Evolutionary conservation across 2,329 filamentous ascomycete species (phyloP).

Genomic region (Aspergillus sojae): DNA sequence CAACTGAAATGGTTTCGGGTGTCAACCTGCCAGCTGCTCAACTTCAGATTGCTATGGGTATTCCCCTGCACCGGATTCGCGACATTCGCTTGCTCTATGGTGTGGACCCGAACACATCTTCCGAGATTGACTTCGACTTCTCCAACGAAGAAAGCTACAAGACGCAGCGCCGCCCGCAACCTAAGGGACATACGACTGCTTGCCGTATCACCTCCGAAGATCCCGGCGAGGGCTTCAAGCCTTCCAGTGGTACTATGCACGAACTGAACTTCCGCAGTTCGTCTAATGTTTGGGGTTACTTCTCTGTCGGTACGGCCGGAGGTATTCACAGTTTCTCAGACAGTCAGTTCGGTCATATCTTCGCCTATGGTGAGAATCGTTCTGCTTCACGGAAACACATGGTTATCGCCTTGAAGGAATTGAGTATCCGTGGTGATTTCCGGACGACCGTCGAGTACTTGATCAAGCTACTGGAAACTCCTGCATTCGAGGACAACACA

Average conservation of each 20-base stretch:
- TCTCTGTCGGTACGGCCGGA: slow-evolving; percentile 94
- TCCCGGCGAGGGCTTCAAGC: slow-evolving; percentile 98
- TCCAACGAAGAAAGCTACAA: slow-evolving; percentile 79
- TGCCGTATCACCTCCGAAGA: slow-evolving; percentile 99
- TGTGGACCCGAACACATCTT: slow-evolving; percentile 82
- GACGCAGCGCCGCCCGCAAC: slow-evolving; percentile 84
- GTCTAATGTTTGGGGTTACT: slow-evolving; percentile 99
- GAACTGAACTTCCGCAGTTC: slow-evolving; percentile 98
- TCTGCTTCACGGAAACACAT: slow-evolving; percentile 97
- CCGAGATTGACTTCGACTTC: slow-evolving; percentile 96
- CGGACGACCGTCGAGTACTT: slow-evolving; percentile 97
- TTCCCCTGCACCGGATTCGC: slow-evolving; percentile 90
- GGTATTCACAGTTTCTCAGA: slow-evolving; percentile 99
- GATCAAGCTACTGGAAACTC: slow-evolving; percentile 97
- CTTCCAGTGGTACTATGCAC: slow-evolving; percentile 97
- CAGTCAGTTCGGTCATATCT: slow-evolving; percentile 98
- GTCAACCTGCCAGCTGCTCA: slow-evolving; percentile 97
- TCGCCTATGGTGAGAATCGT: slow-evolving; percentile 97
- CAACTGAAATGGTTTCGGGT: slow-evolving; percentile 98
- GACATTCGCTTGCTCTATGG: slow-evolving; percentile 97
- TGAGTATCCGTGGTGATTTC: slow-evolving; percentile 99
- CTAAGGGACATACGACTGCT: slow-evolving; percentile 95
- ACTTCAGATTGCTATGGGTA: slow-evolving; percentile 98
- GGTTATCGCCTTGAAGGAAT: slow-evolving; percentile 96
- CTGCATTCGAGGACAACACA: slow-evolving; percentile 97